Conservation (phyloP, 202 grass and related monocot genomes). For the Digitaria exilis region DNA sequence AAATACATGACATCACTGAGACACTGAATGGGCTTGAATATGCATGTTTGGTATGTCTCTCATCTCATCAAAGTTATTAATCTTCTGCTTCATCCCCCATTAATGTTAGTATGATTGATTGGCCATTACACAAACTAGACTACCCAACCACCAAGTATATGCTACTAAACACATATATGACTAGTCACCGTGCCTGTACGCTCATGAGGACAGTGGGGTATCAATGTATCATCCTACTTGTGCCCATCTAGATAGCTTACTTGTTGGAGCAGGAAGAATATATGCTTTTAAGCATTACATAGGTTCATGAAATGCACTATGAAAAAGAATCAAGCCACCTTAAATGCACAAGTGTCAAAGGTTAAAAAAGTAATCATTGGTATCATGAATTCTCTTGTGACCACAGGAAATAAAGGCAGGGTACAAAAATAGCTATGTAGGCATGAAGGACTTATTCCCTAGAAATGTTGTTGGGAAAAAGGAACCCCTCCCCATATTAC, state of each 20-base stretch:
- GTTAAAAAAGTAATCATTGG: not conserved
- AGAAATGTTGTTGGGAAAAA: conserved; percentile 19
- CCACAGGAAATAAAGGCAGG: conserved; percentile 5
- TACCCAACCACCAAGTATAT: conserved; percentile 9
- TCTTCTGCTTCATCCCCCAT: conserved; percentile 11
- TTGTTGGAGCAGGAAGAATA: not conserved
- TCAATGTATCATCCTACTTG: not conserved
- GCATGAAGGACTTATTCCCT: conserved; percentile 23
- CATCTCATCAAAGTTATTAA: not conserved
- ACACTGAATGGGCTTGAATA: not conserved
- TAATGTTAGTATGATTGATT: not conserved
- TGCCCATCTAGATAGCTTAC: not conserved
- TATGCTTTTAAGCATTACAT: conserved; percentile 19
- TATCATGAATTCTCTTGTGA: not conserved
- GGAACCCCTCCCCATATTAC: not conserved
- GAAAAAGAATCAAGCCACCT: conserved; percentile 3
- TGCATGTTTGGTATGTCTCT: not conserved
- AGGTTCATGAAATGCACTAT: too few species aligned
- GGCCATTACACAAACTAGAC: conserved; percentile 1
- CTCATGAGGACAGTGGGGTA: too few species aligned
- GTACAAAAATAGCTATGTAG: not conserved
- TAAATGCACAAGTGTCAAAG: not conserved
- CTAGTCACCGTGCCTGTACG: not conserved
- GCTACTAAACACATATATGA: not conserved
- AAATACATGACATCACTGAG: not conserved